A percentile compares a stretch with the other conserved stretches of the same genome.
Conservation (phyloP, 495 filamentous ascomycete genomes). For the Haplographium delicatum region DNA sequence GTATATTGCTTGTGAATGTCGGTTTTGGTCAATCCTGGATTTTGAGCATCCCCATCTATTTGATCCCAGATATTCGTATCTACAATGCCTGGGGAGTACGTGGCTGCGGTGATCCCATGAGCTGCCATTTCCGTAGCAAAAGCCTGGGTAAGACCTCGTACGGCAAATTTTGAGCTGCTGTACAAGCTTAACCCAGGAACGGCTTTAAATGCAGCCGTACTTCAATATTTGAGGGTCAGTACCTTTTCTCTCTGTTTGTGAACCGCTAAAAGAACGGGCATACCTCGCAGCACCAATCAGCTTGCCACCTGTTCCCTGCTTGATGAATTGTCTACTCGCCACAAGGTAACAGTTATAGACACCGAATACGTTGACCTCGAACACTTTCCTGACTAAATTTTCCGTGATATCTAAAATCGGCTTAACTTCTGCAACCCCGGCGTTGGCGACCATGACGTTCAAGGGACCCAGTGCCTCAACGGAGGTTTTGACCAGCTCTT, state of each 20-base stretch:
- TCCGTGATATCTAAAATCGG: conserved; percentile 45
- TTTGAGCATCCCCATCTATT: conserved; percentile 52
- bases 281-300: conserved; percentile 47
- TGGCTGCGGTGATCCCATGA: conserved; percentile 57
- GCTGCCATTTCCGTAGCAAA: conserved; percentile 53
- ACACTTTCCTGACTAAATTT: conserved; percentile 43
- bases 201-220: conserved; percentile 52
- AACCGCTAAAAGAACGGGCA: neutral
- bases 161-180: conserved; percentile 54
- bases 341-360: conserved; percentile 52
- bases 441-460: conserved; percentile 57
- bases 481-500: conserved; percentile 40
- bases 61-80: conserved; percentile 57
- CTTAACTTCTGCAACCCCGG: conserved; percentile 53
- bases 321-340: conserved; percentile 50
- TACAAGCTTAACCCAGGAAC: conserved; percentile 49
- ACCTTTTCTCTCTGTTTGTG: too few relatives aligned
- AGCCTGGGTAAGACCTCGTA: conserved; percentile 51
- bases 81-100: conserved; percentile 59
- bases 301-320: conserved; percentile 43
- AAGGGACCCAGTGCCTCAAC: conserved; percentile 47
- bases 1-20: too few relatives aligned
- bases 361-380: conserved; percentile 52
- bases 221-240: too few relatives aligned
- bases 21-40: too few relatives aligned